phyloP scores from a whole-genome alignment of 768 basidiomycete genomes.

The Paxillus ammoniavirescens region DNA sequence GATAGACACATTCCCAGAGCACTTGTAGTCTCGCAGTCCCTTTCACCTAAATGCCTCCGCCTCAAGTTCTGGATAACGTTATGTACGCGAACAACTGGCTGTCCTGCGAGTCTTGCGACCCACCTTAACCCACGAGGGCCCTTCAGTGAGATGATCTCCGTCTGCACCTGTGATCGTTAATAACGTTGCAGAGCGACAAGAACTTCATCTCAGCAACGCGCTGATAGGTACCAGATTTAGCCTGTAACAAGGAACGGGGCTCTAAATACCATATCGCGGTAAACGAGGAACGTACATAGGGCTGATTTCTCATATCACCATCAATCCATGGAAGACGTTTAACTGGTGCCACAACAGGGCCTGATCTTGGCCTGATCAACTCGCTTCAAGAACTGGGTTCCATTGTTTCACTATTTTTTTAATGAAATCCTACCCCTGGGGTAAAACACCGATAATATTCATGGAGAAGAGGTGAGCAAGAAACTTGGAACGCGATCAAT shows the following conservation, averaged over 20 bases:
- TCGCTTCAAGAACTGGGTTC: constrained; percentile 16
- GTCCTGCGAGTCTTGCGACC: constrained; percentile 11
- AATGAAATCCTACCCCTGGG: constrained; percentile 27
- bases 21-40: neutral
- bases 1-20: too few relatives aligned
- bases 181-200: constrained; percentile 3
- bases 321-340: constrained; percentile 16
- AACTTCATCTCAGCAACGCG: constrained; percentile 7
- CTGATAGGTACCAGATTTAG: constrained; percentile 7
- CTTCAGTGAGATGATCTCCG: constrained; percentile 20
- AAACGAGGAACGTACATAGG: constrained; percentile 9
- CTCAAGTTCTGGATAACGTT: constrained; percentile 7
- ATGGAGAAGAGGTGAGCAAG: constrained; percentile 8
- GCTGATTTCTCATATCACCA: constrained; percentile 7
- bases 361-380: neutral
- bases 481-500: constrained; percentile 9
- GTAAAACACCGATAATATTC: constrained; percentile 8
- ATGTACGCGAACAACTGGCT: constrained; percentile 14
- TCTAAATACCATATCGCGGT: constrained; percentile 18
- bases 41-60: neutral
- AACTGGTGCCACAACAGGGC: neutral
- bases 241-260: constrained; percentile 4
- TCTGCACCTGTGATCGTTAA: constrained; percentile 13
- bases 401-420: constrained; percentile 22
- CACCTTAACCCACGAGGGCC: constrained; percentile 30